Evolutionary conservation across 148 eudicot genomes (phyloP).

Genomic region (Camellia granthamiana): DNA sequence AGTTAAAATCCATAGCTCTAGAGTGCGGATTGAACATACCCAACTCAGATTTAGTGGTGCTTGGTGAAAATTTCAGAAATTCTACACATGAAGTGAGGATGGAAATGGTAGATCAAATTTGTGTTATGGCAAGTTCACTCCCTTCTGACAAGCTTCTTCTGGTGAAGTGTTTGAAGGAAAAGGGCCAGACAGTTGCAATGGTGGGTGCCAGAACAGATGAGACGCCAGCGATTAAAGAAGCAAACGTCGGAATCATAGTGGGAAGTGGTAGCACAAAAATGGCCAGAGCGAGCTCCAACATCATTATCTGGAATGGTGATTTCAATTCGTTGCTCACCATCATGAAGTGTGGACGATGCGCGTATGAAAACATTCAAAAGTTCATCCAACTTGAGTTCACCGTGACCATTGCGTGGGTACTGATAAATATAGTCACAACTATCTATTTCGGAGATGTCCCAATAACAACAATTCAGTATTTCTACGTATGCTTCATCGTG

Average conservation of each 20-base stretch:
- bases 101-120: slow-evolving; percentile 15
- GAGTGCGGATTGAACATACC: background rate
- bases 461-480: slow-evolving; percentile 17
- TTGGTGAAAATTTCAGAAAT: slow-evolving; percentile 20
- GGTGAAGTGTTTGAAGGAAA: slow-evolving; percentile 18
- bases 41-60: slow-evolving; percentile 5
- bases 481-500: slow-evolving; percentile 21
- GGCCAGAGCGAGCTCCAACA: slow-evolving; percentile 18
- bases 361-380: slow-evolving; percentile 20
- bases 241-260: slow-evolving; percentile 26
- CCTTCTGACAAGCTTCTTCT: slow-evolving; percentile 17
- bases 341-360: slow-evolving; percentile 17
- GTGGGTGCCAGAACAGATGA: slow-evolving; percentile 10
- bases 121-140: slow-evolving; percentile 14
- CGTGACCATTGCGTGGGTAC: slow-evolving; percentile 13
- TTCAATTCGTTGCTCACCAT: background rate
- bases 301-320: slow-evolving; percentile 9
- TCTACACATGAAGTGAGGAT: slow-evolving; percentile 9
- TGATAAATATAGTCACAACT: slow-evolving; percentile 7
- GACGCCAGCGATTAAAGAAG: slow-evolving; percentile 18
- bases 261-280: slow-evolving; percentile 17
- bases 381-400: slow-evolving; percentile 28
- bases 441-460: slow-evolving; percentile 18
- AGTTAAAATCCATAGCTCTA: slow-evolving; percentile 13
- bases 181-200: slow-evolving; percentile 17